A percentile compares a stretch with the other conserved stretches of the same genome.
Conservation (phyloP, 805 yeast species). For the Ogataea kodamae region DNA sequence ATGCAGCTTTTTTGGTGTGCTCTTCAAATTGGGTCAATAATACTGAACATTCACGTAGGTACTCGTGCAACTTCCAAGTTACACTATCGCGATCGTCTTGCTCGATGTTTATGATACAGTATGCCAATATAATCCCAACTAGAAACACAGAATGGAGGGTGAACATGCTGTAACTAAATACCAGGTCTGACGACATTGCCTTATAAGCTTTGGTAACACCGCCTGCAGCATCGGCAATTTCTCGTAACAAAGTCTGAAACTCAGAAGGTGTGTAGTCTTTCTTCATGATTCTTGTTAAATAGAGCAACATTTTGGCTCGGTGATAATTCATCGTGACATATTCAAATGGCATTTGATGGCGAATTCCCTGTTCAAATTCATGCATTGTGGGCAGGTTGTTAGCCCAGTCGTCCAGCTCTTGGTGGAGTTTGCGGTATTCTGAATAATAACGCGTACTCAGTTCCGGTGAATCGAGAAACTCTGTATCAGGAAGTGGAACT, state of each 20-base stretch:
- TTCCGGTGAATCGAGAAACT: conserved; percentile 1
- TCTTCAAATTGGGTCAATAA: conserved; percentile 17
- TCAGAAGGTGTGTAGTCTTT: conserved; percentile 1
- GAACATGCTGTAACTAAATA: conserved; percentile 19
- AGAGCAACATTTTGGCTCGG: conserved; percentile 16
- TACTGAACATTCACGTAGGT: conserved; percentile 19
- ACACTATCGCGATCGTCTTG: neutral
- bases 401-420: conserved; percentile 15
- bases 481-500: conserved; percentile 8
- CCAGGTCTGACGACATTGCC: conserved; percentile 11
- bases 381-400: conserved; percentile 9
- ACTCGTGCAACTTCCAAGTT: conserved; percentile 14
- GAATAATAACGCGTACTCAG: neutral
- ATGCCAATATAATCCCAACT: conserved; percentile 18
- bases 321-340: conserved; percentile 16
- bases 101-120: conserved; percentile 16
- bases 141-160: conserved; percentile 18
- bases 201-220: conserved; percentile 17
- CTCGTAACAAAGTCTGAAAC: conserved; percentile 5
- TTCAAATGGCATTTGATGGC: conserved; percentile 13
- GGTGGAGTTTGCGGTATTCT: conserved; percentile 4
- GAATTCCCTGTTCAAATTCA: conserved; percentile 14
- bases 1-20: conserved; percentile 20
- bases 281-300: conserved; percentile 12
- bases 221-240: conserved; percentile 18